Percentiles rank a stretch among this genome's conserved stretches.
Conservation (phyloP, 495 filamentous ascomycete species). For the Eremomyces bilateralis region DNA sequence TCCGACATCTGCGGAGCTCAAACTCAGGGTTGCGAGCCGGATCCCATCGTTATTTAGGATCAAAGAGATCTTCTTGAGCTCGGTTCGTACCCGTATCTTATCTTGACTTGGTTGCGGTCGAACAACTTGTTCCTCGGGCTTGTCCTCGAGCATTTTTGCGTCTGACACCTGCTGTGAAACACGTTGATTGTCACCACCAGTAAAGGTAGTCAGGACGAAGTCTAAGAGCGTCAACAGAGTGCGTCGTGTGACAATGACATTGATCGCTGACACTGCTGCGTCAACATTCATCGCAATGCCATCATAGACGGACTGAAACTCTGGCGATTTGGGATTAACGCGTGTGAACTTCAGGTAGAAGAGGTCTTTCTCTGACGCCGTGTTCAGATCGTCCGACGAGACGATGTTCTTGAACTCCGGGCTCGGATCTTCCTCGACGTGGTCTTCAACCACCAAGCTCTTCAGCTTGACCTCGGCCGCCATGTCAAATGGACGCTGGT, state of each 20-base stretch:
- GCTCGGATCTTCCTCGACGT: slow-evolving; percentile 69
- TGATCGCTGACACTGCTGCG: slow-evolving; percentile 83
- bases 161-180: slow-evolving; percentile 18
- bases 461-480: slow-evolving; percentile 71
- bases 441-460: slow-evolving; percentile 79
- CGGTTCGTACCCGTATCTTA: slow-evolving; percentile 69
- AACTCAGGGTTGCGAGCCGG: slow-evolving; percentile 72
- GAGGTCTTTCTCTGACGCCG: slow-evolving; percentile 56
- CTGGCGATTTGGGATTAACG: slow-evolving; percentile 78
- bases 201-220: slow-evolving; percentile 88
- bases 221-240: slow-evolving; percentile 88
- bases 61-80: slow-evolving; percentile 76
- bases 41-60: slow-evolving; percentile 99
- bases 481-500: slow-evolving; percentile 76
- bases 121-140: slow-evolving; percentile 14
- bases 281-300: slow-evolving; percentile 85
- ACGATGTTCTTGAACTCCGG: slow-evolving; percentile 94
- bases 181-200: slow-evolving; percentile 25
- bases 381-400: slow-evolving; percentile 58
- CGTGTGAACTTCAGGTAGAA: slow-evolving; percentile 73
- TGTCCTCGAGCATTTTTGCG: slow-evolving; percentile 8
- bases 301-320: slow-evolving; percentile 77
- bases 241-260: slow-evolving; percentile 78
- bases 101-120: slow-evolving; percentile 17
- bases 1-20: slow-evolving; percentile 76